A percentile compares a stretch with the other conserved stretches of the same genome.
Conservation (phyloP, 106 monocot genomes). For the Dendrobium catenatum region DNA sequence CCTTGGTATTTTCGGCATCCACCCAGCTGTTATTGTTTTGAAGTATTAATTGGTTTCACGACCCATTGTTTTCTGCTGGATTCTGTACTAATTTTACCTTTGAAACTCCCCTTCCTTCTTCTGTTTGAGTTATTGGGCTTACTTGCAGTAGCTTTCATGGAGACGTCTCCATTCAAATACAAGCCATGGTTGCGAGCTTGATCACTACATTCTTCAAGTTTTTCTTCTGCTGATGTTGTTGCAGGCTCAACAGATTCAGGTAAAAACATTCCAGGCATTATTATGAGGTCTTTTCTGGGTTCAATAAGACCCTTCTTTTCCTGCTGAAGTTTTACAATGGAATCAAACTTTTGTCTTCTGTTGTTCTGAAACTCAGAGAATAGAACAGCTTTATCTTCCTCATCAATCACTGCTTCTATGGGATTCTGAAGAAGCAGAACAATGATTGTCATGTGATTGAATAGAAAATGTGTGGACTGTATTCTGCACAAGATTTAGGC, state of each 20-base stretch:
- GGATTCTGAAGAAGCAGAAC: conserved; percentile 13
- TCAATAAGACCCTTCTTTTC: conserved; percentile 55
- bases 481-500: not conserved
- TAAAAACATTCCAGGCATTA: conserved; percentile 61
- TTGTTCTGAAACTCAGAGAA: conserved; percentile 33
- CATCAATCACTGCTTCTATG: conserved; percentile 9
- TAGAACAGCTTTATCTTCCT: conserved; percentile 29
- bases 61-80: conserved; percentile 38
- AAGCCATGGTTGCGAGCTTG: not conserved
- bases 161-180: not conserved
- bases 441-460: not conserved
- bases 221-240: conserved; percentile 7
- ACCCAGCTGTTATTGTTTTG: conserved; percentile 10
- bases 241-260: conserved; percentile 10
- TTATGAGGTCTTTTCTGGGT: conserved; percentile 30
- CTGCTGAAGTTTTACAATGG: conserved; percentile 41
- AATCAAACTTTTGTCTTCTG: conserved; percentile 41
- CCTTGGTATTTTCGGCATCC: too few relatives aligned
- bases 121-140: conserved; percentile 13
- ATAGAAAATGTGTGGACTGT: not conserved
- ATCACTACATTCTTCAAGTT: conserved; percentile 2
- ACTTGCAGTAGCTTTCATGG: conserved; percentile 14
- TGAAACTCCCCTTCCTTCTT: conserved; percentile 21
- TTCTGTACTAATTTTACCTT: conserved; percentile 7
- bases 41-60: conserved; percentile 16